These are phyloP conservation scores for Rhynchosporium secalis DNA, from an alignment of 2,329 filamentous ascomycete genomes.

Conservation along the genomic window DNA sequence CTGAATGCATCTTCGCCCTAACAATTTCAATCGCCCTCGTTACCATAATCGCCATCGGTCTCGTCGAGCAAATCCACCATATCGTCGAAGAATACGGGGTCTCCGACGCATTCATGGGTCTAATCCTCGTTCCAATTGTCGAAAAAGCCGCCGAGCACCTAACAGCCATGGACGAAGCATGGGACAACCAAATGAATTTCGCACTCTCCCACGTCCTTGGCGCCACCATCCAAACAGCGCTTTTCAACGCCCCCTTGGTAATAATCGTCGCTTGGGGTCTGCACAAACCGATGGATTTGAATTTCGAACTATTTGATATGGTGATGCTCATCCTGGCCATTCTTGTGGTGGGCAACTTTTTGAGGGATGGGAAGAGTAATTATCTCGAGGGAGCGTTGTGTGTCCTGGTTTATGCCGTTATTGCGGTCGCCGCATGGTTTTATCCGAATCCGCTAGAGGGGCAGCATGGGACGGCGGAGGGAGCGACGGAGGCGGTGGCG, in stretches of 20 bases:
- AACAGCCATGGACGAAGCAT: constrained; percentile 82
- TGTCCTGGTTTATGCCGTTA: constrained; percentile 64
- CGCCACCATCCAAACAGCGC: constrained; percentile 83
- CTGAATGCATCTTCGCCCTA: constrained; percentile 69
- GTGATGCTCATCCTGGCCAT: constrained; percentile 80
- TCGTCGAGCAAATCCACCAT: constrained; percentile 70
- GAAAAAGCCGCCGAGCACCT: constrained; percentile 87
- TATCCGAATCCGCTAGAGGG: constrained; percentile 48
- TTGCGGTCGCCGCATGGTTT: constrained; percentile 59
- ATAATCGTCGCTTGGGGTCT: constrained; percentile 84
- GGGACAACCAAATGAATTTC: constrained; percentile 80
- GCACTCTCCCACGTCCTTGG: constrained; percentile 83
- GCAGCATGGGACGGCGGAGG: too few species aligned
- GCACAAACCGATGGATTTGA: constrained; percentile 68
- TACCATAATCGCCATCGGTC: constrained; percentile 69
- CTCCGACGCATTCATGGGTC: constrained; percentile 61
- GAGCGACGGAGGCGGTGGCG: too few species aligned
- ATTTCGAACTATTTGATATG: constrained; percentile 87
- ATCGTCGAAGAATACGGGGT: constrained; percentile 53
- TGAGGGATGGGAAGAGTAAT: constrained; percentile 85
- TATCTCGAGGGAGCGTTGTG: constrained; percentile 85
- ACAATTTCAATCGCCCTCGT: constrained; percentile 66
- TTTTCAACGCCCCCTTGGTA: constrained; percentile 82
- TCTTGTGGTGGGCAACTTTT: constrained; percentile 82
- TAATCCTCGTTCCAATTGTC: constrained; percentile 79